A percentile compares a stretch with the other conserved stretches of the same genome.
These are phyloP conservation scores for Phytophthora aleatoria DNA, from an alignment of 352 stramenopile genomes.

Conservation along the genomic window DNA sequence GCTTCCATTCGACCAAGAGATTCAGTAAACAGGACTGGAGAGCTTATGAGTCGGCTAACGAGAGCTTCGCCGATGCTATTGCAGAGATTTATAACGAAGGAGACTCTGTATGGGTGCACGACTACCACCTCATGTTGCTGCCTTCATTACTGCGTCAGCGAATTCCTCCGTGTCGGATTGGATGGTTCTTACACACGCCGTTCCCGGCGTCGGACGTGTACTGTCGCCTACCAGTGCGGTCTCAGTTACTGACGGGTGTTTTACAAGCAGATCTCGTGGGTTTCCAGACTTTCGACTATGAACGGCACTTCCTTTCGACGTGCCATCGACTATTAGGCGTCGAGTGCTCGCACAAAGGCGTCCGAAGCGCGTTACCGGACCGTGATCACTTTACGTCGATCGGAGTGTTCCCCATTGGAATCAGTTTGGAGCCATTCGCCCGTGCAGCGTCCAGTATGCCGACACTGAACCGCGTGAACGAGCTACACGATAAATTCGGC, in stretches of 20 bases:
- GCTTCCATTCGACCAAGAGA: conserved; percentile 65
- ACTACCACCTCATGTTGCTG: conserved; percentile 91
- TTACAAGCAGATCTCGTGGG: conserved; percentile 83
- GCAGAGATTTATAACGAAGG: conserved; percentile 89
- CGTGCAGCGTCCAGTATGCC: conserved; percentile 54
- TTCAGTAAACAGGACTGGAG: conserved; percentile 91
- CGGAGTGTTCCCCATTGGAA: conserved; percentile 88
- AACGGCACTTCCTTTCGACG: conserved; percentile 86
- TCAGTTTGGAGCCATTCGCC: conserved; percentile 84
- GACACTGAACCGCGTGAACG: conserved; percentile 69
- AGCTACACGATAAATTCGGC: conserved; percentile 79
- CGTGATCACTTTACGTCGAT: conserved; percentile 89
- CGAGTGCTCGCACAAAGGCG: conserved; percentile 75
- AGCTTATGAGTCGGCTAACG: conserved; percentile 88
- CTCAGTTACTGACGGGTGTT: conserved; percentile 77
- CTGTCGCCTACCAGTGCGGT: conserved; percentile 77
- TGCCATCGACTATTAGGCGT: conserved; percentile 78
- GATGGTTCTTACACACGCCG: conserved; percentile 90
- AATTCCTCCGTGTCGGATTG: conserved; percentile 75
- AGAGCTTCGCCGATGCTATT: conserved; percentile 85
- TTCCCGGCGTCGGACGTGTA: conserved; percentile 90
- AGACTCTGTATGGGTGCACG: conserved; percentile 89
- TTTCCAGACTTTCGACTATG: conserved; percentile 92
- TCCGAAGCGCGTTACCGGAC: conserved; percentile 67
- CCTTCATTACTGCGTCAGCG: conserved; percentile 84